phyloP scores from a whole-genome alignment of 805 yeast genomes.

The Yarrowia sp. region DNA sequence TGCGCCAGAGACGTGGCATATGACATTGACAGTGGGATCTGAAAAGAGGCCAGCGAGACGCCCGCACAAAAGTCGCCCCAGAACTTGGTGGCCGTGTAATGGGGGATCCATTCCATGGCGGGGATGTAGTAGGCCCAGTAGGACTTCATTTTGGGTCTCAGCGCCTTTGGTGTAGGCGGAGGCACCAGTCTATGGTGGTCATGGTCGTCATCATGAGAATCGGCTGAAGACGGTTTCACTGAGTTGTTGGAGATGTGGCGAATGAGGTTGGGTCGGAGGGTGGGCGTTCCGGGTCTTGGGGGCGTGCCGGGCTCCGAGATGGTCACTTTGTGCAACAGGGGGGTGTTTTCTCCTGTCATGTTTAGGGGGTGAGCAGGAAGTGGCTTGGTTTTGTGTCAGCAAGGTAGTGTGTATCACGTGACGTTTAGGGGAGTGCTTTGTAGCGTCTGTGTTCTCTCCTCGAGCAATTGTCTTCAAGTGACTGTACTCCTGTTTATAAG shows the following conservation, averaged over 20 bases:
- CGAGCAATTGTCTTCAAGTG: too few species aligned
- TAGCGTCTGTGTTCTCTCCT: not conserved
- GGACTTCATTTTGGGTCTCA: constrained; percentile 32
- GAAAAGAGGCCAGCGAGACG: constrained; percentile 82
- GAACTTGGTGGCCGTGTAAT: constrained; percentile 43
- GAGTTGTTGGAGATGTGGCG: constrained; percentile 13
- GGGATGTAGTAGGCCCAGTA: constrained; percentile 54
- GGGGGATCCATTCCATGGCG: constrained; percentile 52
- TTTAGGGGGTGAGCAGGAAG: too few species aligned
- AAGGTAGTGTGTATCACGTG: not conserved
- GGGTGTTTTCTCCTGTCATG: constrained; percentile 19
- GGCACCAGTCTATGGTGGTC: constrained; percentile 1
- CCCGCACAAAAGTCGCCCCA: constrained; percentile 79
- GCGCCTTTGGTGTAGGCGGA: constrained; percentile 12
- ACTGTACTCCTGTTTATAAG: too few species aligned
- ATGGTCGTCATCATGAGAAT: not conserved
- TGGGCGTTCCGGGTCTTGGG: constrained; percentile 21
- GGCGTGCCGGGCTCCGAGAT: constrained; percentile 9
- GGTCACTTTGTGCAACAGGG: constrained; percentile 18
- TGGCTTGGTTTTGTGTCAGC: not conserved
- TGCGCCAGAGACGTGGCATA: constrained; percentile 83
- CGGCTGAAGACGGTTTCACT: not conserved
- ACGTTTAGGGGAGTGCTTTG: not conserved
- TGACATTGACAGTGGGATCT: constrained; percentile 81
- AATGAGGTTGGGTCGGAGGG: constrained; percentile 8